phyloP scores from a whole-genome alignment of 2,329 filamentous ascomycete species.

The Hyphodiscus sp. region DNA sequence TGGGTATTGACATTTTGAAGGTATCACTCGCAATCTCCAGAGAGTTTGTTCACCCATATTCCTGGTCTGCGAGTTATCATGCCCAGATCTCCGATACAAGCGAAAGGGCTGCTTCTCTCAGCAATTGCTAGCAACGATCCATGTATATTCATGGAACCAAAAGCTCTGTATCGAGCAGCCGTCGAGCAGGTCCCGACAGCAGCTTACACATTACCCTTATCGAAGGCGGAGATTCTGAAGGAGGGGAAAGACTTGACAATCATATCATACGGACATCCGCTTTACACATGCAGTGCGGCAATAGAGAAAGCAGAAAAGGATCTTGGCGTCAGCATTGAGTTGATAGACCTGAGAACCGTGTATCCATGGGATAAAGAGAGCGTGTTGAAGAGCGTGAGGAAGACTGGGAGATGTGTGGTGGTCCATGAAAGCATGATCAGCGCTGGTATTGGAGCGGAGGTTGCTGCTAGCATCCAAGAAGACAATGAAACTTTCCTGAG shows the following conservation, averaged over 20 bases:
- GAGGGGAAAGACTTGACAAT: slow-evolving; percentile 60
- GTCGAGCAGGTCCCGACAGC: slow-evolving; percentile 68
- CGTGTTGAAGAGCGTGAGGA: slow-evolving; percentile 59
- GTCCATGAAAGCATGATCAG: slow-evolving; percentile 74
- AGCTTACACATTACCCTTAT: slow-evolving; percentile 59
- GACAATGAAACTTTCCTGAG: slow-evolving; percentile 53
- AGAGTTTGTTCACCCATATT: slow-evolving; percentile 64
- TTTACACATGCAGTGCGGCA: slow-evolving; percentile 62
- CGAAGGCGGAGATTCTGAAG: slow-evolving; percentile 62
- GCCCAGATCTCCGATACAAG: slow-evolving; percentile 63
- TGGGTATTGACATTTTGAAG: slow-evolving; percentile 25
- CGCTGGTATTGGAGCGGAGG: slow-evolving; percentile 65
- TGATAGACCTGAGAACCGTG: slow-evolving; percentile 65
- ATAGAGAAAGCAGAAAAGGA: slow-evolving; percentile 62
- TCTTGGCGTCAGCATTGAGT: slow-evolving; percentile 57
- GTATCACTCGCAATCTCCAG: slow-evolving; percentile 68
- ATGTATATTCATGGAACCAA: slow-evolving; percentile 71
- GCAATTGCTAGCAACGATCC: slow-evolving; percentile 60
- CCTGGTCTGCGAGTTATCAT: slow-evolving; percentile 65
- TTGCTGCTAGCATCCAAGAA: slow-evolving; percentile 66
- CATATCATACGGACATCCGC: slow-evolving; percentile 63
- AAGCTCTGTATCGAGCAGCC: slow-evolving; percentile 65
- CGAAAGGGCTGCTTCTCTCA: slow-evolving; percentile 61
- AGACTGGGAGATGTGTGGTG: slow-evolving; percentile 63
- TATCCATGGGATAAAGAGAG: slow-evolving; percentile 68